Conservation (phyloP, 805 yeast species). For the Trichomonascus vanleenenianus region DNA sequence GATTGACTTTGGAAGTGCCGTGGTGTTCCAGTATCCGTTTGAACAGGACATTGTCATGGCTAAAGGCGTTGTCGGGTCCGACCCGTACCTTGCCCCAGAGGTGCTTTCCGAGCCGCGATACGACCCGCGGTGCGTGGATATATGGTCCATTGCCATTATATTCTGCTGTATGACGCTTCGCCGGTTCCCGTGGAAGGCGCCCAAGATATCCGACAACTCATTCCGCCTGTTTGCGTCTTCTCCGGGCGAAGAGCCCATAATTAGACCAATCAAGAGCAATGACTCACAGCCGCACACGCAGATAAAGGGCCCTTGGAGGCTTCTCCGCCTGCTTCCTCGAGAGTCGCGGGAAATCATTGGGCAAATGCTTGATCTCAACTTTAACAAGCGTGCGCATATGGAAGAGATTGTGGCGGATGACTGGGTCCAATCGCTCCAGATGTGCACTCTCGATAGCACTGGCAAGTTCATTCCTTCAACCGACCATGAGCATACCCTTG, state of each 20-base stretch:
- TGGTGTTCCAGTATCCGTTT: slow-evolving; percentile 64
- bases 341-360: slow-evolving; percentile 54
- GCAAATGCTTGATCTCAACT: slow-evolving; percentile 57
- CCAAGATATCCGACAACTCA: slow-evolving; percentile 68
- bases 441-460: slow-evolving; percentile 35
- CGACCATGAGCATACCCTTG: slow-evolving; percentile 30
- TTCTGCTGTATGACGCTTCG: slow-evolving; percentile 83
- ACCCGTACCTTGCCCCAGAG: slow-evolving; percentile 94
- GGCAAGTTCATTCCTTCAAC: slow-evolving; percentile 20
- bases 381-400: slow-evolving; percentile 50
- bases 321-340: slow-evolving; percentile 63
- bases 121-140: slow-evolving; percentile 82
- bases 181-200: slow-evolving; percentile 94
- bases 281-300: background rate
- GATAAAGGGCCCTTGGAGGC: slow-evolving; percentile 60
- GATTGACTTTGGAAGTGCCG: slow-evolving; percentile 92
- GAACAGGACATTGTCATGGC: slow-evolving; percentile 54
- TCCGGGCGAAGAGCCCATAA: slow-evolving; percentile 20
- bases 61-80: slow-evolving; percentile 87
- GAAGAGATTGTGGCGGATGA: slow-evolving; percentile 46
- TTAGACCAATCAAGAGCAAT: slow-evolving; percentile 18
- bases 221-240: slow-evolving; percentile 49
- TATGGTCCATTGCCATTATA: slow-evolving; percentile 91
- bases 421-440: slow-evolving; percentile 51
- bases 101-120: slow-evolving; percentile 52